Base-by-base conservation (phyloP, 148 eudicot genomes). In the Rhododendron molle region DNA sequence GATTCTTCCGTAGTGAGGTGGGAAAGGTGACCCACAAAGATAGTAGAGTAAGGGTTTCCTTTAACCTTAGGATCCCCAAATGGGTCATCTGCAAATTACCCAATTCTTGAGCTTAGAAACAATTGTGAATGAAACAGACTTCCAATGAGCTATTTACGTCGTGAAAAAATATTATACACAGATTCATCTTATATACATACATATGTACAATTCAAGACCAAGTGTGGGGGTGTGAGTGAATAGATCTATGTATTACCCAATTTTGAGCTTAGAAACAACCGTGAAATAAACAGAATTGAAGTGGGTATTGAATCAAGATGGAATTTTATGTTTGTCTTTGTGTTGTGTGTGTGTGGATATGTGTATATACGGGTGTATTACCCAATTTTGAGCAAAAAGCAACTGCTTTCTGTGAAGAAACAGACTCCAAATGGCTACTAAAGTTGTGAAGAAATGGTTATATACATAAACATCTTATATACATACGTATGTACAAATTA, bases 61-160 rank as follows among this genome's bases (percentile, higher is more conserved):
- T 65, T 90, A 26, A 92, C 93, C 87, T 97, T 97, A 0, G 94
- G 98, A 88, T 97, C 99, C 30, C 99, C 98, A 78, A 94, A 93
- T 23, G 99, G 94, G 84, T 97, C 99, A 91, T 97, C 98, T 96
- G 92, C 71, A 83, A 90, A 78, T n/a, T 26, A 38, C 12, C 46
- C 40, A 78, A 46, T 9, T 44, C 43, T 30, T 9, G 0, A 40
- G 36, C 23, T 26, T 80, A 65, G 32, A 46, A 80, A 32, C 12
- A 34, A 80, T 23, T 44, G 38, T 65, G 50, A 83, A 2, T 38
- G n/a, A 30, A 32, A 67, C 32, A 69, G 73, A 69, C 34, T 28
- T 3, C 5, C 28, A 26, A 26, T 69, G 34, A 30, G 74, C 74
- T 69, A 12, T 69, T 69, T 28, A 72, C 15, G 5, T 13, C 0